These are phyloP conservation scores for Pichia heedii DNA, from an alignment of 805 yeast species.

Conservation along the genomic window DNA sequence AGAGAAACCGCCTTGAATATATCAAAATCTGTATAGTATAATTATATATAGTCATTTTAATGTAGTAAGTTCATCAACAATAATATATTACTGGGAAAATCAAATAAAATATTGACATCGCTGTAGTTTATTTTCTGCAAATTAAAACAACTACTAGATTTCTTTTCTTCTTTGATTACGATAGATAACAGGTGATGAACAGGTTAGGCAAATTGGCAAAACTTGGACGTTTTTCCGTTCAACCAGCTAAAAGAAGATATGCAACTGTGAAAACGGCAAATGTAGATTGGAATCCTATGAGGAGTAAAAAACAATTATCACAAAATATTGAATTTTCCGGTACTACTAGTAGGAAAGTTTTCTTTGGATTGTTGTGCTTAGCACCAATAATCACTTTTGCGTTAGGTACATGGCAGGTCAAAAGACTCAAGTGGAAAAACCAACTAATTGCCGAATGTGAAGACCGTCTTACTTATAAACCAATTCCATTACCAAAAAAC, in stretches of 20 bases:
- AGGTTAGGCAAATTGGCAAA: not conserved
- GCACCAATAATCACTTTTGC: slow-evolving; percentile 85
- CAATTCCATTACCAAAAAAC: slow-evolving; percentile 63
- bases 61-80: no score
- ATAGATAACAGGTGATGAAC: not conserved
- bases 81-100: no score
- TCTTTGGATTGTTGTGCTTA: slow-evolving; percentile 39
- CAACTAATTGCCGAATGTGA: slow-evolving; percentile 76
- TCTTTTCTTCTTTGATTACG: no score
- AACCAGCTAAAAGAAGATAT: slow-evolving; percentile 11
- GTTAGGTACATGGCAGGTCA: slow-evolving; percentile 89
- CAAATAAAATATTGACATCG: no score
- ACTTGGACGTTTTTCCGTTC: not conserved
- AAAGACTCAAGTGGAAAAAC: slow-evolving; percentile 81
- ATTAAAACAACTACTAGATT: no score
- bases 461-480: slow-evolving; percentile 64
- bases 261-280: slow-evolving; percentile 52
- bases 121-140: no score
- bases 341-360: slow-evolving; percentile 19
- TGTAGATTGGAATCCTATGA: slow-evolving; percentile 80
- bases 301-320: slow-evolving; percentile 34
- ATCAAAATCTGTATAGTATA: not conserved
- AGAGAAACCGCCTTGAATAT: slow-evolving; percentile 11
- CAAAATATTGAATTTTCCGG: slow-evolving; percentile 21
- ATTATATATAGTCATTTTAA: not conserved